Evolutionary conservation across 78 protist genomes (phyloP).

Genomic region (Dictyostelium firmibasis): DNA sequence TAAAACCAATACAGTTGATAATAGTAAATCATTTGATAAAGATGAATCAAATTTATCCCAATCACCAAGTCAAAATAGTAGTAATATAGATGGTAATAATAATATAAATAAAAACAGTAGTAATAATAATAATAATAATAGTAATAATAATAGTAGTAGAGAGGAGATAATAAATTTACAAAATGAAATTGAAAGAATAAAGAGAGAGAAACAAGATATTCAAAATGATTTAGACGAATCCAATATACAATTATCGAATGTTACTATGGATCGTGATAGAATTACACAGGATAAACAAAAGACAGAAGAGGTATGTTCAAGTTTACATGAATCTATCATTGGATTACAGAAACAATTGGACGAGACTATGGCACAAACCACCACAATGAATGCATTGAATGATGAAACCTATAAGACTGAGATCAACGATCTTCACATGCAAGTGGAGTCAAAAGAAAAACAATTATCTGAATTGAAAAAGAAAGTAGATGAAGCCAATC

Average conservation of each 20-base stretch:
- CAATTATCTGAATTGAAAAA: conserved; percentile 30
- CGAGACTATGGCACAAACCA: conserved; percentile 18
- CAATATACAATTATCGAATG: neutral
- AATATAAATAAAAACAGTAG: neutral
- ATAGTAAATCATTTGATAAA: conserved; percentile 5
- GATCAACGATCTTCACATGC: conserved; percentile 35
- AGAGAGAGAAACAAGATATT: conserved; percentile 10
- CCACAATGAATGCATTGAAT: conserved; percentile 30
- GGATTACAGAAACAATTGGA: conserved; percentile 38
- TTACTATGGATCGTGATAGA: neutral
- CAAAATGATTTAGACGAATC: conserved; percentile 53
- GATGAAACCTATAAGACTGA: conserved; percentile 40
- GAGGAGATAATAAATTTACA: neutral
- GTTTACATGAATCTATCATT: conserved; percentile 25
- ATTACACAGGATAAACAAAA: conserved; percentile 23
- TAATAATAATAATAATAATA: neutral
- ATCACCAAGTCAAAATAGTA: neutral
- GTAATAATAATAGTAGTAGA: neutral
- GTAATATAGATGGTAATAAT: neutral
- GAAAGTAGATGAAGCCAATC: conserved; percentile 22
- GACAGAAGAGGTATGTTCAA: conserved; percentile 27
- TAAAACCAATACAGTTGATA: neutral
- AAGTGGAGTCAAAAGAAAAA: conserved; percentile 62
- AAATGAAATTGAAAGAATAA: conserved; percentile 9
- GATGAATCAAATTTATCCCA: neutral